Evolutionary conservation across 2,329 filamentous ascomycete genomes (phyloP).

Genomic region (Fusarium brachygibbosum): DNA sequence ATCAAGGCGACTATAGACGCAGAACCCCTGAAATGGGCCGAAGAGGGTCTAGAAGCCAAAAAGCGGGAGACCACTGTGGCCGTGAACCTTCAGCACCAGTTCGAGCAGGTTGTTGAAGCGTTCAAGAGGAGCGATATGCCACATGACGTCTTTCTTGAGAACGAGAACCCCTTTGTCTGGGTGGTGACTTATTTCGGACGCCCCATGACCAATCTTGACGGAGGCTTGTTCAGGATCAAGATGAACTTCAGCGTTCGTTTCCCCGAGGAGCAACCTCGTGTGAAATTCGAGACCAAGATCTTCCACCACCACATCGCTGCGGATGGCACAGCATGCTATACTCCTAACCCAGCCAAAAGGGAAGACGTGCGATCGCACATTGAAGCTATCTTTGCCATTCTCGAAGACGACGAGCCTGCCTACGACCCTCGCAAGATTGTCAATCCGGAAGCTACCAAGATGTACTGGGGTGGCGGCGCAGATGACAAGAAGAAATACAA

Average conservation of each 20-base stretch:
- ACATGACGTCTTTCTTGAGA: constrained; percentile 80
- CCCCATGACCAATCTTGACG: constrained; percentile 93
- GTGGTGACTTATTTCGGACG: constrained; percentile 88
- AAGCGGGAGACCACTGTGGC: constrained; percentile 80
- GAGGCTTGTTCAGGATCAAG: constrained; percentile 86
- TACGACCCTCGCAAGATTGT: constrained; percentile 93
- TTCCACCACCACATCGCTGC: constrained; percentile 90
- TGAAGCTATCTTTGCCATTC: constrained; percentile 80
- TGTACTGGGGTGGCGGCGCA: constrained; percentile 82
- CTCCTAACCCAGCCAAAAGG: constrained; percentile 67
- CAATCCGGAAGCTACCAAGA: constrained; percentile 84
- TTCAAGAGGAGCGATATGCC: constrained; percentile 80
- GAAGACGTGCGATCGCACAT: constrained; percentile 89
- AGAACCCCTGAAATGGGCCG: constrained; percentile 79
- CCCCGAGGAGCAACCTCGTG: constrained; percentile 88
- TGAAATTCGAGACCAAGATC: constrained; percentile 82
- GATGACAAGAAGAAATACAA: constrained; percentile 89
- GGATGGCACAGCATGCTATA: constrained; percentile 87
- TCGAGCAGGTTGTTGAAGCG: constrained; percentile 81
- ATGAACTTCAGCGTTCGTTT: constrained; percentile 86
- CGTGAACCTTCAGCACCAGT: constrained; percentile 85
- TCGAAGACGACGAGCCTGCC: constrained; percentile 89
- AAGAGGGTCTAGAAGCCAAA: constrained; percentile 73
- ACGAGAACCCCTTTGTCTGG: constrained; percentile 93
- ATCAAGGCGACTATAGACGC: constrained; percentile 79